Base-by-base conservation (phyloP, 306 rosid genomes). In the Dryas alaskensis region DNA sequence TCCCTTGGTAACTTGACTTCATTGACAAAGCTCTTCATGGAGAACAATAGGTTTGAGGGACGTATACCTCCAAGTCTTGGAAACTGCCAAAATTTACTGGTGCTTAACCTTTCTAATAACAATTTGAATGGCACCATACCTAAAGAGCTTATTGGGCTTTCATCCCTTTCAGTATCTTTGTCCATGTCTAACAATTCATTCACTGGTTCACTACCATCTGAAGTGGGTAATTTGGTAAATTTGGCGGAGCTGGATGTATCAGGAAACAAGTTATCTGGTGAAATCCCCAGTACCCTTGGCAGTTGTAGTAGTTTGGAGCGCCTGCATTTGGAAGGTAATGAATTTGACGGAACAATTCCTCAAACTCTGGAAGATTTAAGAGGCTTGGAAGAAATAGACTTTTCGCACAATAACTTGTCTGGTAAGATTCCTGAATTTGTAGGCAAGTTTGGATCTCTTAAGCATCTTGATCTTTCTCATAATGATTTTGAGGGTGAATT, bases 71-170 rank as follows among this genome's bases (percentile, higher is more conserved):
- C 77, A 25, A 76, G 67, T 58, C 69, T 80, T 6, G 81, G 79
- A 47, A 60, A 80, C 14, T 80, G 79, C 37, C 49, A 14, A 72
- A 68, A 70, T 3, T 67, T 83, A 67, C 80, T 60, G 59, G 4
- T 0, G 4, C 66, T 83, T 2, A 53, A 60, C 57, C 49, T 83
- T 25, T 49, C 75, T 3, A 3, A 7, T 53, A 83, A 83, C 69
- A 72, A 17, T 10, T 70, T 83, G 40, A 67, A 25, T 22, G 81
- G 86, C 59, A 63, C 59, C 46, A 79, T 80, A 72, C 88, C 88
- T 0, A 72, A 43, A 37, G 53, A 78, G 51, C 75, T 84, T 37
- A 25, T 78, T 7, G 60, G 67, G 47, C 31, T 81, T 40, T 65
- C 83, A 60, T 75, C 81, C 51, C 72, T 81, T 54, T 75, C 81